These are phyloP conservation scores for Dendrobium officinale DNA, from an alignment of 106 monocot species.

Conservation along the genomic window DNA sequence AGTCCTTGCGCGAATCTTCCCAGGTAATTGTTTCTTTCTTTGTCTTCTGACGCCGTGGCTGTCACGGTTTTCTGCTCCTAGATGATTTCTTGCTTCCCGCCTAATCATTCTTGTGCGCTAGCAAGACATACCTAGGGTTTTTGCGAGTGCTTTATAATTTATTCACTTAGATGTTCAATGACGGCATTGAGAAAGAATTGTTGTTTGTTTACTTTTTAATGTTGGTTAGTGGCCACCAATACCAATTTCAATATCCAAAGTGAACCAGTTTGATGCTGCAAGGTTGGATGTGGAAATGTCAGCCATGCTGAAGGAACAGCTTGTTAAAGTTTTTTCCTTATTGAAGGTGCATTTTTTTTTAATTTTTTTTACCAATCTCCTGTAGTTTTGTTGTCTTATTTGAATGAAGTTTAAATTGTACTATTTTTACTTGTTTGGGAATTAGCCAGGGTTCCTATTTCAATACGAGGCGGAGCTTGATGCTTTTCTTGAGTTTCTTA, in stretches of 20 bases:
- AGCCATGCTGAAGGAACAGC: slow-evolving; percentile 93
- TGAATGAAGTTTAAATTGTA: background rate
- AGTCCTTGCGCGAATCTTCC: slow-evolving; percentile 23
- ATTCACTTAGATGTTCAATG: background rate
- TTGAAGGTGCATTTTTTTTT: slow-evolving; percentile 64
- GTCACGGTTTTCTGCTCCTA: background rate
- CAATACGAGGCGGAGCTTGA: slow-evolving; percentile 96
- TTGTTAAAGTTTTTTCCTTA: slow-evolving; percentile 87
- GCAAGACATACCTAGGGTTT: background rate
- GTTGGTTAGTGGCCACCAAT: slow-evolving; percentile 22
- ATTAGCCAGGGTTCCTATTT: slow-evolving; percentile 98
- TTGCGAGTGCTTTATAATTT: background rate
- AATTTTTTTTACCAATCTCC: background rate
- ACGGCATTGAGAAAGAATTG: background rate
- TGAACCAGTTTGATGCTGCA: slow-evolving; percentile 96
- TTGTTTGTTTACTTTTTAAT: background rate
- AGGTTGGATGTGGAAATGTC: slow-evolving; percentile 98
- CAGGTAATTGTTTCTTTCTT: slow-evolving; percentile 17
- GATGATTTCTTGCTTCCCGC: background rate
- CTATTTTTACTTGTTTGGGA: slow-evolving; percentile 27
- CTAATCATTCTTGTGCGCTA: background rate
- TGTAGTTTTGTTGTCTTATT: background rate
- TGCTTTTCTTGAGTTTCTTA: slow-evolving; percentile 97
- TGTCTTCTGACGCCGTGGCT: background rate
- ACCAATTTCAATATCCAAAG: slow-evolving; percentile 74